These are phyloP conservation scores for Ochetophila trinervis DNA, from an alignment of 306 rosid species.

Conservation along the genomic window DNA sequence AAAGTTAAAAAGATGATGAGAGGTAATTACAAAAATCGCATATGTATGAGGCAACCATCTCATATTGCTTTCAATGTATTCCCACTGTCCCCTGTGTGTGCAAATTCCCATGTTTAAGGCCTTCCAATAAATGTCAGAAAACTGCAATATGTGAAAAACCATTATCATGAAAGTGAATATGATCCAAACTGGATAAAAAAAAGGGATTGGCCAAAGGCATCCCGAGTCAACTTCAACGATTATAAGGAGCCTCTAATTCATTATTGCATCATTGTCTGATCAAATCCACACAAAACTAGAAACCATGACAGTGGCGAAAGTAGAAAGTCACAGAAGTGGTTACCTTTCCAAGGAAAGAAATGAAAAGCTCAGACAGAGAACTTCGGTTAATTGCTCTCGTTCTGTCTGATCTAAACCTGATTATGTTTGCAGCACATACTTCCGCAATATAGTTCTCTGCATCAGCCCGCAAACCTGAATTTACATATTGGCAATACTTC, in stretches of 20 bases:
- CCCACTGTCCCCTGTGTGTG: constrained; percentile 67
- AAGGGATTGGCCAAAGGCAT: constrained; percentile 8
- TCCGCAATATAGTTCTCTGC: constrained; percentile 52
- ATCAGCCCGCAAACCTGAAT: constrained; percentile 69
- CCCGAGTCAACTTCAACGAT: not conserved
- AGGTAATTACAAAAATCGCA: constrained; percentile 59
- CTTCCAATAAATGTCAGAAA: constrained; percentile 42
- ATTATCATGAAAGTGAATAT: constrained; percentile 5
- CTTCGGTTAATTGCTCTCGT: constrained; percentile 50
- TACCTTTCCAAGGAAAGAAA: constrained; percentile 71
- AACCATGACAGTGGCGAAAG: not conserved
- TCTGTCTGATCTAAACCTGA: constrained; percentile 32
- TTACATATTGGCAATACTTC: no score
- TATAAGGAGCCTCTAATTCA: constrained; percentile 5
- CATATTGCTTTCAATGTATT: constrained; percentile 46
- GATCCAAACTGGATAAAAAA: constrained; percentile 3
- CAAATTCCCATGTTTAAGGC: constrained; percentile 56
- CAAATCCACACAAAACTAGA: not conserved
- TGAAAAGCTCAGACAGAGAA: constrained; percentile 70
- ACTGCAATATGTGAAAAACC: constrained; percentile 49
- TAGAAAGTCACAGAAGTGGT: constrained; percentile 14
- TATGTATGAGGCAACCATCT: constrained; percentile 81
- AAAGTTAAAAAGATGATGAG: constrained; percentile 17
- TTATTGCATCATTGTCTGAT: not conserved
- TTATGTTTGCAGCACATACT: constrained; percentile 53